These are phyloP conservation scores for Sechiopsis laciniata DNA, from an alignment of 306 rosid genomes.

Conservation along the genomic window DNA sequence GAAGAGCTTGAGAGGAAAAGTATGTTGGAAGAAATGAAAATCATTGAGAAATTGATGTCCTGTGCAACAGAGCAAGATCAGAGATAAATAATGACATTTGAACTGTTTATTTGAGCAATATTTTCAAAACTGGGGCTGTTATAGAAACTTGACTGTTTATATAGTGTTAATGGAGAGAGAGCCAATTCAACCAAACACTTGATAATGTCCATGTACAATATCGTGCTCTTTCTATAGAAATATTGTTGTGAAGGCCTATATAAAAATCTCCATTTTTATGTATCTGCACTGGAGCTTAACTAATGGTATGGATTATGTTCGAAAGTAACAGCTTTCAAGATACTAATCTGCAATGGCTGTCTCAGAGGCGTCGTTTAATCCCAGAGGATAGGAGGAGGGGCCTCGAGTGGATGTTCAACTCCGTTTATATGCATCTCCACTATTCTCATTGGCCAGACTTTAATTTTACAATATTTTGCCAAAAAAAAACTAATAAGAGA, in stretches of 20 bases:
- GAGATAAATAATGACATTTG: not conserved
- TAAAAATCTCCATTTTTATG: not conserved
- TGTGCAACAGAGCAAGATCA: conserved; percentile 8
- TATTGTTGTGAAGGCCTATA: not conserved
- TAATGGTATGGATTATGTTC: not conserved
- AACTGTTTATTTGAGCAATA: not conserved
- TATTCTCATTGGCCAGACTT: no score
- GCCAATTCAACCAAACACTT: not conserved
- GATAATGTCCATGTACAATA: not conserved
- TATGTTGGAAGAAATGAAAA: conserved; percentile 51
- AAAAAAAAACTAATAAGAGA: no score
- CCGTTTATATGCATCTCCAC: no score
- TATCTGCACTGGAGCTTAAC: not conserved
- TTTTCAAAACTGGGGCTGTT: not conserved
- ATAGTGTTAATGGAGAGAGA: not conserved
- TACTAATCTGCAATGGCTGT: not conserved
- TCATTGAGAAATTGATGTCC: conserved; percentile 47
- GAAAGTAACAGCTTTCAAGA: conserved; percentile 12
- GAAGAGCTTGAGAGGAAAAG: conserved; percentile 45
- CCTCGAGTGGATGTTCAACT: conserved; percentile 15
- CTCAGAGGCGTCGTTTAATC: not conserved
- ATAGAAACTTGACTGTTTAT: not conserved
- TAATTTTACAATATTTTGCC: no score
- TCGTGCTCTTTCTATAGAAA: no score
- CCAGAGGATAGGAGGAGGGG: conserved; percentile 27